Base-by-base conservation (phyloP, 2,329 filamentous ascomycete species). In the Bipolaris victoriae region DNA sequence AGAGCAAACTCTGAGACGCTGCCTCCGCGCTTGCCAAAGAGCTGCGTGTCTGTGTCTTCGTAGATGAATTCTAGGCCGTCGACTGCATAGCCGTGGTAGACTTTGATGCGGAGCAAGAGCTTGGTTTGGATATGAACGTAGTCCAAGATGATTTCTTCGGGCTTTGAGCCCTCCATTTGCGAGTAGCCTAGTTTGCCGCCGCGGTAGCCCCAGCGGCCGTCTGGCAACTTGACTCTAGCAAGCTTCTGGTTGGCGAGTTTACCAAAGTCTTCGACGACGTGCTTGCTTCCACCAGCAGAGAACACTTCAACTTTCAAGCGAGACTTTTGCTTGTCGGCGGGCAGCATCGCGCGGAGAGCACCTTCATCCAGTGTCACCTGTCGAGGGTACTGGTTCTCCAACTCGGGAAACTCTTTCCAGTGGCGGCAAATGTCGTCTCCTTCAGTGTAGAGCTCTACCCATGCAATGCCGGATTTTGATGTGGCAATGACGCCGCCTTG, bases 61-160 rank as follows among this genome's bases (percentile, higher is more conserved):
- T 97, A 98, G 57, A 90, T 83, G 76, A 99, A 98, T 74, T 98
- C 94, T 18, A 99, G 77, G 0, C 95, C 95, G 73, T 96, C 90
- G 11, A 98, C 72, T 3, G 89, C 89, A 57, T 82, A 80, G 1
- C 90, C 92, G 67, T 92, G 88, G 70, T 92, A 96, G 13, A 96
- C 82, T 58, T 87, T 84, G 55, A 97, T 84, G 5, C 86, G 86
- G 1, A 87, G 88, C 61, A 98, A 81, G 29, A 97, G 83, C 61
- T 92, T 89, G 31, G 86, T 90, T 61, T 87, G 85, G 11, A 75
- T 72, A 51, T 75, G 63, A 13, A 88, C 85, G 69, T 88, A 90
- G 40, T 89, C 85, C 60, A 96, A 87, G 37, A 97, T 81, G 35
- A 95, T 73, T 67, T 97, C 88, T 37, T 91, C 83, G 1, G 87